A percentile compares a stretch with the other conserved stretches of the same genome.
phyloP scores from a whole-genome alignment of 1,284 basidiomycete genomes.

The Ganoderma multipileum region DNA sequence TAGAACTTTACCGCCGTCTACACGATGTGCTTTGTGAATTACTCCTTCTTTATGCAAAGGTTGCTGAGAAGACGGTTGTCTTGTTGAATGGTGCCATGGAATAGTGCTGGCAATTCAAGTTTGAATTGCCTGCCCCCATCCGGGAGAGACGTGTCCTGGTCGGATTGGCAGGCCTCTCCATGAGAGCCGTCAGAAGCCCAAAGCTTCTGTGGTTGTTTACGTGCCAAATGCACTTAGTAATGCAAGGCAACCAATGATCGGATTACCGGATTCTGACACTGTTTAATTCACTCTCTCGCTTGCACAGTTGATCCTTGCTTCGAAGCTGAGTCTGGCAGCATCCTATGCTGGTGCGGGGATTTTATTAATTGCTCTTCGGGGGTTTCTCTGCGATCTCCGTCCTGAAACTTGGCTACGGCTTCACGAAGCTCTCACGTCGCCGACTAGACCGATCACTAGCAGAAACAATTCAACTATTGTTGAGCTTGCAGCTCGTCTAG shows the following conservation, averaged over 20 bases:
- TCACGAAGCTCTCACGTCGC: neutral
- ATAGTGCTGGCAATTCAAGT: neutral
- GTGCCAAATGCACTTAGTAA: neutral
- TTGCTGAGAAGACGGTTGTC: too few species aligned
- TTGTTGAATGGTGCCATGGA: too few species aligned
- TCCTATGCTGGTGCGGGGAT: too few species aligned
- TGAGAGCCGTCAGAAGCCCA: neutral
- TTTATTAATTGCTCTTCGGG: neutral
- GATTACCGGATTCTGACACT: neutral
- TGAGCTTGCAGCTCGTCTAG: neutral
- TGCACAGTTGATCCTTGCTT: neutral
- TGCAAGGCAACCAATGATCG: neutral
- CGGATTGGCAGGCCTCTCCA: neutral
- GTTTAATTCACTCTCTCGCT: neutral
- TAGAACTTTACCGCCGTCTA: too few species aligned
- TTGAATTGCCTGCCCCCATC: neutral
- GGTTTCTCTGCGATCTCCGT: neutral
- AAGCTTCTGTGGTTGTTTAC: neutral
- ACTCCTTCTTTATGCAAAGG: neutral
- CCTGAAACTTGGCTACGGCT: neutral
- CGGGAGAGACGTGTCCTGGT: neutral
- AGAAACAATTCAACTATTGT: neutral
- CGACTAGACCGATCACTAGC: neutral
- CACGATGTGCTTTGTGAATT: neutral
- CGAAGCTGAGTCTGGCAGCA: neutral